Percentiles rank a stretch among this genome's conserved stretches.
Conservation (phyloP, 2,329 filamentous ascomycete genomes). For the Colletotrichum spaethianum region DNA sequence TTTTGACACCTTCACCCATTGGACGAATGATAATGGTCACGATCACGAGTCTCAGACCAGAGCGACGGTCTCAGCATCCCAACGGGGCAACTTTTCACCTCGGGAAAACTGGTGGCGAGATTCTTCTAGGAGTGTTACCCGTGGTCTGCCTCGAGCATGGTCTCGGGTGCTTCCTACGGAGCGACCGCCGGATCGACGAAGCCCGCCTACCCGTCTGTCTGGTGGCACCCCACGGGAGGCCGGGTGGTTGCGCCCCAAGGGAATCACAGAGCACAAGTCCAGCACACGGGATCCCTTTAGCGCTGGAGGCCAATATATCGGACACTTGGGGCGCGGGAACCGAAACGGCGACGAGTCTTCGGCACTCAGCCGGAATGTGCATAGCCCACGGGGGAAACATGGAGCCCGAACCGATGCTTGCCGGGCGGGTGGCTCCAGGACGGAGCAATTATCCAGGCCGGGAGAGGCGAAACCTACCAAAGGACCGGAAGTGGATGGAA, state of each 20-base stretch:
- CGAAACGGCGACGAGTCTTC: slow-evolving; percentile 23
- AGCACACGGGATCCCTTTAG: not conserved
- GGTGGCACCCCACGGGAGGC: too few relatives aligned
- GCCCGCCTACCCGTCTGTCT: not conserved
- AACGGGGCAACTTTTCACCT: not conserved
- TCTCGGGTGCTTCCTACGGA: not conserved
- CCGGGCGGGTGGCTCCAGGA: not conserved
- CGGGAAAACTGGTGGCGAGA: not conserved
- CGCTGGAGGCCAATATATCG: slow-evolving; percentile 23
- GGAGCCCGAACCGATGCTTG: not conserved
- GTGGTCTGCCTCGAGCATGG: not conserved
- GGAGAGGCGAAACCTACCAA: not conserved
- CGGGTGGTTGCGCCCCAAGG: not conserved
- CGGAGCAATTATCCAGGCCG: not conserved
- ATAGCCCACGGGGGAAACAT: not conserved
- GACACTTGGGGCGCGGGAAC: slow-evolving; percentile 26
- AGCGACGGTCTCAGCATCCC: not conserved
- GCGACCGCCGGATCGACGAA: not conserved
- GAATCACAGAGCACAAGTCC: not conserved
- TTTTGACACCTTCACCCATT: not conserved
- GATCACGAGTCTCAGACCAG: not conserved
- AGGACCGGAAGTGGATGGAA: not conserved
- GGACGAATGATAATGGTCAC: not conserved
- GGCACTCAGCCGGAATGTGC: not conserved
- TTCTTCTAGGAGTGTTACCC: not conserved